Evolutionary conservation across 306 rosid genomes (phyloP).

Genomic region (Dryas octopetala): DNA sequence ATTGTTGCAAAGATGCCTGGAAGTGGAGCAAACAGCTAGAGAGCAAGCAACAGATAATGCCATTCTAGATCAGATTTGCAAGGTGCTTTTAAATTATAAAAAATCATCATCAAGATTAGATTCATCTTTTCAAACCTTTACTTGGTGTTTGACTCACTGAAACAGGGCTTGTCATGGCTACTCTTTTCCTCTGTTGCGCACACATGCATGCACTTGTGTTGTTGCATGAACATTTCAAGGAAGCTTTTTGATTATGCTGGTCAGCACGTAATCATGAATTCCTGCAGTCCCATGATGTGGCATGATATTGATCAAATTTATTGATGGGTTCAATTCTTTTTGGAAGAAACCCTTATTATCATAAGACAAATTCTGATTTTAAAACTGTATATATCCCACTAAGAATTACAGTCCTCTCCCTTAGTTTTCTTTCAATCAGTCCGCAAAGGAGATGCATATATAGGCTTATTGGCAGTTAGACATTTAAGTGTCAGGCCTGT

Average conservation of each 20-base stretch:
- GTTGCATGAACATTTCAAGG: conserved; percentile 11
- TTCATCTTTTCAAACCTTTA: not conserved
- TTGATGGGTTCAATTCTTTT: not conserved
- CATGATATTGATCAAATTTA: not conserved
- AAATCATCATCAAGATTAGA: not conserved
- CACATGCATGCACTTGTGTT: not conserved
- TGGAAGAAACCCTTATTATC: too few relatives aligned
- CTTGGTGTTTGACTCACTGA: not conserved
- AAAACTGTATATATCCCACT: not conserved
- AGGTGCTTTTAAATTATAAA: conserved; percentile 48
- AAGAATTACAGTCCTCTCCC: not conserved
- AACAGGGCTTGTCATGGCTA: conserved; percentile 9
- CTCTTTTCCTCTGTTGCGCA: conserved; percentile 9
- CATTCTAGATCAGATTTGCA: conserved; percentile 70
- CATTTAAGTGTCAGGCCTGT: conserved; percentile 2
- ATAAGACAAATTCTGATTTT: not conserved
- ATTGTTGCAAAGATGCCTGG: conserved; percentile 63
- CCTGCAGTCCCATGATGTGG: not conserved
- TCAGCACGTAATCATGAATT: not conserved
- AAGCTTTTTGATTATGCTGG: not conserved
- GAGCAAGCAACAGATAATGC: conserved; percentile 96
- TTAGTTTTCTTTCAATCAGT: not conserved
- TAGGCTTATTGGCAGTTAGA: not conserved
- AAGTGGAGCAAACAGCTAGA: conserved; percentile 82
- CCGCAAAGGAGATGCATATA: not conserved